Conservation (phyloP, 2,329 filamentous ascomycete species). For the Trichoderma afroharzianum region DNA sequence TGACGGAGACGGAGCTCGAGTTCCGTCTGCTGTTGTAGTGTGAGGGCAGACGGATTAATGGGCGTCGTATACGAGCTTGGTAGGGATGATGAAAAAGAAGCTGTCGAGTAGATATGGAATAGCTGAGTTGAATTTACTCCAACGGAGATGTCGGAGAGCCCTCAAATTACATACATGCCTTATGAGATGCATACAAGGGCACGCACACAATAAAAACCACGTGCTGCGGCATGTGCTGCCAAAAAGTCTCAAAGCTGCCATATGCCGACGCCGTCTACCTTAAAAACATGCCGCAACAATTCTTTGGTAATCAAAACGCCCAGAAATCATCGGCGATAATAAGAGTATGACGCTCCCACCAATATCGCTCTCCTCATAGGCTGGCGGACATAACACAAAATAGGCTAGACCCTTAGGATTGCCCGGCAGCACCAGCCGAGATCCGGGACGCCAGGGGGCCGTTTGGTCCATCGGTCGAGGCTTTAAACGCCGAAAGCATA, state of each 20-base stretch:
- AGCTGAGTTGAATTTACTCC: not conserved
- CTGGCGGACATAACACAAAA: not conserved
- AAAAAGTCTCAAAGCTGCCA: not conserved
- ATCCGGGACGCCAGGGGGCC: not conserved
- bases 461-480: not conserved
- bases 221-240: not conserved
- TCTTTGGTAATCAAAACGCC: not conserved
- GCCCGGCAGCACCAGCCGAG: not conserved
- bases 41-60: not conserved
- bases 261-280: not conserved
- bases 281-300: not conserved
- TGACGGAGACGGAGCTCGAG: not conserved
- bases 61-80: not conserved
- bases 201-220: not conserved
- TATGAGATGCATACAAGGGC: not conserved
- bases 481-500: not conserved
- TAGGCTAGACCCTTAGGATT: not conserved
- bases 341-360: not conserved
- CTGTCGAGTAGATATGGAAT: not conserved
- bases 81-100: not conserved
- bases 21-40: not conserved
- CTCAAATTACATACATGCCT: not conserved
- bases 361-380: not conserved
- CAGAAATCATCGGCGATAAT: not conserved
- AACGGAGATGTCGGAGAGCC: not conserved